Evolutionary conservation across 495 filamentous ascomycete genomes (phyloP).

Genomic region (Bombardia bombarda): DNA sequence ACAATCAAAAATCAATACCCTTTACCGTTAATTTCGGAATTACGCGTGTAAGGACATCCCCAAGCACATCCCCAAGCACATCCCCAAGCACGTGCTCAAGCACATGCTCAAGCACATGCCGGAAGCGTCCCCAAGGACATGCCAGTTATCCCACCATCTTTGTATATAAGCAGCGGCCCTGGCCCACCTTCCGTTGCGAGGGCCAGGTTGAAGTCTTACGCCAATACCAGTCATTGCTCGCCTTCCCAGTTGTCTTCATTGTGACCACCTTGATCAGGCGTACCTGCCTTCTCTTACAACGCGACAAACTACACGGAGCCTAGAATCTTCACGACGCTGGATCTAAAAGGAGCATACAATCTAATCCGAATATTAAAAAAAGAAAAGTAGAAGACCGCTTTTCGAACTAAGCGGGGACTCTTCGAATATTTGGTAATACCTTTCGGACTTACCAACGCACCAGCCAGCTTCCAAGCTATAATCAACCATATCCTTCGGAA

Average conservation of each 20-base stretch:
- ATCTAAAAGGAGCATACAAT: neutral
- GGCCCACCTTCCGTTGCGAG: too few species aligned
- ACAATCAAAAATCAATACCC: neutral
- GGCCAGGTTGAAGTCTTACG: too few species aligned
- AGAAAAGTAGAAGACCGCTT: slow-evolving; percentile 5
- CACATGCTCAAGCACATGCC: too few species aligned
- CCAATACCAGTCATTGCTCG: too few species aligned
- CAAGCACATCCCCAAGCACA: neutral
- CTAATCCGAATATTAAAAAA: slow-evolving; percentile 2
- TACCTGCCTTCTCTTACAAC: too few species aligned
- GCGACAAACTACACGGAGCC: too few species aligned
- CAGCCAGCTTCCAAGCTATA: neutral
- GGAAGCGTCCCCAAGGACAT: too few species aligned
- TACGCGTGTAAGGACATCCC: neutral
- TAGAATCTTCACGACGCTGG: slow-evolving; percentile 1
- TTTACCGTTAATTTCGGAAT: neutral
- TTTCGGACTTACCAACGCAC: neutral
- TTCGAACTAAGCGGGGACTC: neutral
- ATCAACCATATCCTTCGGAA: neutral
- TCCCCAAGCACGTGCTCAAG: too few species aligned
- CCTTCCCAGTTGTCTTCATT: too few species aligned
- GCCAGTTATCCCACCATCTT: too few species aligned
- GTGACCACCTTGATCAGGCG: too few species aligned
- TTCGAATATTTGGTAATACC: slow-evolving; percentile 5
- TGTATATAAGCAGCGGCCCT: too few species aligned